Evolutionary conservation across 139 green algal genomes (phyloP).

Genomic region (Volvox reticuliferus): DNA sequence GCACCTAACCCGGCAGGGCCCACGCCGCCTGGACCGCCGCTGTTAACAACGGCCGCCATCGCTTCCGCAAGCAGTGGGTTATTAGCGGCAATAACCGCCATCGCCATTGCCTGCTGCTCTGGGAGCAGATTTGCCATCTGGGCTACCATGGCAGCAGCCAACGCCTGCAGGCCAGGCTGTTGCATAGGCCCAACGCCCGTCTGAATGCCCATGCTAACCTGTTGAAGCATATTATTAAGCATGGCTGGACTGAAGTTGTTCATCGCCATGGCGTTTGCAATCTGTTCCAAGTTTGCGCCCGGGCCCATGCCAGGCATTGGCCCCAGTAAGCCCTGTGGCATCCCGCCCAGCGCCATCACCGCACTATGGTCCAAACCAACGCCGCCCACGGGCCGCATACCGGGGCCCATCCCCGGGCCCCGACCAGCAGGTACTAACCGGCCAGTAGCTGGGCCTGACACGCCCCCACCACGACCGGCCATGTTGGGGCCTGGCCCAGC

Average conservation of each 20-base stretch:
- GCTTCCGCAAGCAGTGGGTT: slow-evolving; percentile 35
- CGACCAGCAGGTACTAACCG: neutral
- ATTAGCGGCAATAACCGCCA: slow-evolving; percentile 11
- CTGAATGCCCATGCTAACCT: slow-evolving; percentile 32
- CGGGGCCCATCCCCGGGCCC: slow-evolving; percentile 18
- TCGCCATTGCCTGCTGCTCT: slow-evolving; percentile 38
- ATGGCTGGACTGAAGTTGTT: slow-evolving; percentile 5
- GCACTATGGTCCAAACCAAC: neutral
- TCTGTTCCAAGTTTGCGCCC: slow-evolving; percentile 1
- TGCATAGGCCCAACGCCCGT: neutral
- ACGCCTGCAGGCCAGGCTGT: neutral
- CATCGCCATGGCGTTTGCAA: slow-evolving; percentile 1
- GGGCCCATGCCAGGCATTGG: neutral
- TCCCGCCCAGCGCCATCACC: slow-evolving; percentile 5
- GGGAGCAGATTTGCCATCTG: slow-evolving; percentile 12
- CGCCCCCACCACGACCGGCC: neutral
- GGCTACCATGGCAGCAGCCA: slow-evolving; percentile 21
- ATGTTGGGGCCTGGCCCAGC: neutral
- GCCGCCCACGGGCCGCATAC: slow-evolving; percentile 28
- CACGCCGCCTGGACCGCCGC: neutral
- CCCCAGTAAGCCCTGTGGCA: neutral
- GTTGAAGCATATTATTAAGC: slow-evolving; percentile 9
- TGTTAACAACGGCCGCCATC: neutral
- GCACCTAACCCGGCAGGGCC: neutral
- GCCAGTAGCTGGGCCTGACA: neutral